These are phyloP conservation scores for Phytophthora foliorum DNA, from an alignment of 352 stramenopile species.

Conservation along the genomic window DNA sequence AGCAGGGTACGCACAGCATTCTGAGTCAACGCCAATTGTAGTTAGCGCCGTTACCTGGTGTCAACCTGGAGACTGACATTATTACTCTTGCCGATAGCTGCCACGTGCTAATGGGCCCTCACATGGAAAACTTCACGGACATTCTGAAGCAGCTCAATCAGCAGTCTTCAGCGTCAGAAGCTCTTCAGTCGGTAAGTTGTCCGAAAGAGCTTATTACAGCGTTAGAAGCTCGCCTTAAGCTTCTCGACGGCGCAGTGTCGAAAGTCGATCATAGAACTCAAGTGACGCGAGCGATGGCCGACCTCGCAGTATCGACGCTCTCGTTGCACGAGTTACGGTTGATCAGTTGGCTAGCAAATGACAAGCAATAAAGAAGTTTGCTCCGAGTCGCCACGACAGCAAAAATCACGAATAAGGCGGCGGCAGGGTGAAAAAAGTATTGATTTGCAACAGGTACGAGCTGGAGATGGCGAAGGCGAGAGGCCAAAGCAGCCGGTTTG, in stretches of 20 bases:
- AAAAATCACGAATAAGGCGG: slow-evolving; percentile 17
- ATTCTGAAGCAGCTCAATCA: slow-evolving; percentile 49
- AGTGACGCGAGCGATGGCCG: slow-evolving; percentile 38
- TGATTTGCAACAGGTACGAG: slow-evolving; percentile 41
- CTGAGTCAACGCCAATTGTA: not conserved
- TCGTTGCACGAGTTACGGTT: slow-evolving; percentile 44
- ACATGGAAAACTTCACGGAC: slow-evolving; percentile 80
- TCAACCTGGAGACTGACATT: slow-evolving; percentile 1
- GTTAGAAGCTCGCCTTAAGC: slow-evolving; percentile 32
- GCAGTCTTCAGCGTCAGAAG: slow-evolving; percentile 16
- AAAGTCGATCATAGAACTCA: slow-evolving; percentile 17
- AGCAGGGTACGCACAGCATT: slow-evolving; percentile 47
- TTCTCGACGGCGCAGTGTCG: not conserved
- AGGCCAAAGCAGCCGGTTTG: slow-evolving; percentile 11
- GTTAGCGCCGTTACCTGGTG: not conserved
- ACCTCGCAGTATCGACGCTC: slow-evolving; percentile 40
- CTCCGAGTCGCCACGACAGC: not conserved
- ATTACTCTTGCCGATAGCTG: slow-evolving; percentile 46
- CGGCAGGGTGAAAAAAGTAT: slow-evolving; percentile 34
- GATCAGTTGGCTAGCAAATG: slow-evolving; percentile 47
- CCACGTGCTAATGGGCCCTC: slow-evolving; percentile 65
- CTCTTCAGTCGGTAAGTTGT: slow-evolving; percentile 18
- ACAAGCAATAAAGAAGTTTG: slow-evolving; percentile 1
- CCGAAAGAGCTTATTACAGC: slow-evolving; percentile 32
- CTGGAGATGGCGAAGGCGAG: slow-evolving; percentile 20